Conservation (phyloP, 2,329 filamentous ascomycete species). For the Beauveria scarabaeidicola region DNA sequence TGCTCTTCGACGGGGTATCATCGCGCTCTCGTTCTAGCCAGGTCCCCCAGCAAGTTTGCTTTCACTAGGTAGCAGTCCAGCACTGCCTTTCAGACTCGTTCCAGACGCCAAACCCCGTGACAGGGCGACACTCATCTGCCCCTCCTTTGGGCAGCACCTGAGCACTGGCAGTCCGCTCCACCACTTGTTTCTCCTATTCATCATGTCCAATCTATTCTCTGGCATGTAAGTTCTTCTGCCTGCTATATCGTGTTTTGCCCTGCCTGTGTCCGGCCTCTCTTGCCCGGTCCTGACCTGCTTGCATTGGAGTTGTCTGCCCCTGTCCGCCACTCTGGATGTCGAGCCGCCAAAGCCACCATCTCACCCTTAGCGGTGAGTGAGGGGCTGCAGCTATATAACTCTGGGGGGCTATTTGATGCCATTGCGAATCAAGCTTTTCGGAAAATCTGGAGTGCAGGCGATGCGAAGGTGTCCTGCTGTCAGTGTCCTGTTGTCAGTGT, state of each 20-base stretch:
- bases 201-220: constrained; percentile 14
- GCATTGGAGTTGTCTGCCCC: constrained; percentile 2
- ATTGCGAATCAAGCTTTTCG: not conserved
- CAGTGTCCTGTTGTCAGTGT: too few relatives aligned
- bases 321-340: not conserved
- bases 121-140: constrained; percentile 9
- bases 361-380: constrained; percentile 12
- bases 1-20: not conserved
- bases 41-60: not conserved
- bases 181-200: constrained; percentile 7
- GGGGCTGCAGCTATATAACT: not conserved
- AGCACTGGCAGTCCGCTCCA: constrained; percentile 10
- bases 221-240: constrained; percentile 12
- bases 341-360: not conserved
- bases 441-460: not conserved
- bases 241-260: not conserved
- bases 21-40: constrained; percentile 1
- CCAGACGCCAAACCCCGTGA: constrained; percentile 12
- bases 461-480: not conserved
- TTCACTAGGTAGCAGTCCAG: not conserved
- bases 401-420: not conserved
- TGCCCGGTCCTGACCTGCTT: not conserved
- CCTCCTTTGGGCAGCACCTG: constrained; percentile 12
- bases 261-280: not conserved
- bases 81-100: constrained; percentile 7